A percentile compares a stretch with the other conserved stretches of the same genome.
Conservation (phyloP, 2,329 filamentous ascomycete genomes). For the Penicillium decumbens region DNA sequence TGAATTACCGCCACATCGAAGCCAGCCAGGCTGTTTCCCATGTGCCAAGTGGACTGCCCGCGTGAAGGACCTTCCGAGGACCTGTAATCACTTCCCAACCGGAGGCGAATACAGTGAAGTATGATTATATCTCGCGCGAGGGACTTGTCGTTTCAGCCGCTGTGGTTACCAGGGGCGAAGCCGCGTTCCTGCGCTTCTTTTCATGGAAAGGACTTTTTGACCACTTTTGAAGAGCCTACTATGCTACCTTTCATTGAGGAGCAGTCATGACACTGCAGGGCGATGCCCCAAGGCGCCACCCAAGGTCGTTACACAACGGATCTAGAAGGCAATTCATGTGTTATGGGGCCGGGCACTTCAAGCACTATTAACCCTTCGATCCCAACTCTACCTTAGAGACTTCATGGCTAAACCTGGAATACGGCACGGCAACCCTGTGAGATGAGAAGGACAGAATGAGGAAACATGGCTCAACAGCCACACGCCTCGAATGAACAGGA, state of each 20-base stretch:
- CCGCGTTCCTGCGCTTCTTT: constrained; percentile 4
- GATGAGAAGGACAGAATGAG: not conserved
- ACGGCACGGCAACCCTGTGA: not conserved
- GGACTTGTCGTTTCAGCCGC: not conserved
- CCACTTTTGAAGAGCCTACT: not conserved
- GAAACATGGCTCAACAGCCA: not conserved
- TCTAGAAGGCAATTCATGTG: not conserved
- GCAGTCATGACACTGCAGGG: not conserved
- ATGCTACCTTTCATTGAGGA: not conserved
- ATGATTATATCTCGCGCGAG: not conserved
- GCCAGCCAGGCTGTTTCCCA: constrained; percentile 39
- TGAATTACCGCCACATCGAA: constrained; percentile 43
- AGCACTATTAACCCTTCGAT: not conserved
- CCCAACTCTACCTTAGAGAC: not conserved
- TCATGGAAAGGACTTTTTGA: constrained; percentile 4
- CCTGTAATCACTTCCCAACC: constrained; percentile 4
- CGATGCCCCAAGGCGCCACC: not conserved
- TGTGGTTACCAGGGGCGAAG: not conserved
- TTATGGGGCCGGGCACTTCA: constrained; percentile 2
- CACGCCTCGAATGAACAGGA: not conserved
- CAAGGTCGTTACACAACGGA: not conserved
- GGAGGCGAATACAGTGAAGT: not conserved
- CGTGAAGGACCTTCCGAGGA: constrained; percentile 22
- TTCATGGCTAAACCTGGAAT: constrained; percentile 4
- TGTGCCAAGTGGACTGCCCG: constrained; percentile 32